Base-by-base conservation (phyloP, 2,329 filamentous ascomycete genomes). In the Escovopsis sp. region DNA sequence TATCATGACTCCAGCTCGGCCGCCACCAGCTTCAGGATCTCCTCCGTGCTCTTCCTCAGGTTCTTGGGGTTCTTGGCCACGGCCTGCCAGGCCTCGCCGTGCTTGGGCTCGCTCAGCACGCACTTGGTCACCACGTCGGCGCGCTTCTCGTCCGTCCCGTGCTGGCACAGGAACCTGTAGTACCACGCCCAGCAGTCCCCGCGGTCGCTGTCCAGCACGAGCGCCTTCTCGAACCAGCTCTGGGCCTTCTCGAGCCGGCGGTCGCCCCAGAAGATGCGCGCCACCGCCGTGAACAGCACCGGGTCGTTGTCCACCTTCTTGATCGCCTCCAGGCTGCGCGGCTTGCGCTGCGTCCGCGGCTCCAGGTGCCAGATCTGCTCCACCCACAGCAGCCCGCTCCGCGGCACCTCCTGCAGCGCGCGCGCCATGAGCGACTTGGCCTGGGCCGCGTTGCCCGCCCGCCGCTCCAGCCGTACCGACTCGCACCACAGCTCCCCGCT, bases 141-240 rank as follows among this genome's bases (percentile, higher is more conserved):
- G 54, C 82, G 72, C 78, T 96, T 98, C 68, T 94, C 89, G 43
- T 86, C 81, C 5, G 87, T 95, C 9, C 91, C 93, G 63, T 98
- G 88, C 68, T 95, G 85, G 50, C 79, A 59, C 49, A 96, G 57
- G 59, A 96, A 98, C 60, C 89, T 88, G 61, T 87, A 91, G 61
- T 95, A 98, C 89, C 89, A 98, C 15, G 87, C 89, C 93, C 93
- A 98, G 10, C 79, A 84, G 65, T 98, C 93, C 39, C 91, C 91
- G 39, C 78, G 66, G 58, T 96, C 88, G 31, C 81, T 77, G 55
- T 98, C 87, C 11, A 91, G 68, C 41, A 94, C 71, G 43, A 95
- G 79, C 0, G 91, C 91, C 63, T 94, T 94, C 63, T 95, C 87
- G 60, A 98, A 98, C 91, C 91, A 98, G 49, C 77, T 88, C 61